Evolutionary conservation across 352 stramenopile species (phyloP), one percentile per base, ranked within the genome.

Genomic region (Thalassiosira oceanica): DNA sequence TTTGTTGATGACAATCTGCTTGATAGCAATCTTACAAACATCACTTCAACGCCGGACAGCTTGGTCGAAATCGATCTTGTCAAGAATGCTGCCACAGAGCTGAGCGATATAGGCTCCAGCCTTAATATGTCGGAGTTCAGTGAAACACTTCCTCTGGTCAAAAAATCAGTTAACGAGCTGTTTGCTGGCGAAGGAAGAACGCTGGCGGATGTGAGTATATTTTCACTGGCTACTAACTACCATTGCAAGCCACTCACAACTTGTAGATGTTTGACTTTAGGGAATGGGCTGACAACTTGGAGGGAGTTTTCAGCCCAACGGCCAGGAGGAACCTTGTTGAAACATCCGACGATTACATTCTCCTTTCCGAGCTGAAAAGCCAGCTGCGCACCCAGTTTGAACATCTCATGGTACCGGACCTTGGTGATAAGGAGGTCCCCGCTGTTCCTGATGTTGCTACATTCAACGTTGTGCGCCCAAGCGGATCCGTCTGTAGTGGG

Each of bases 1-100:
- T 68, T 57, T 33, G 16, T 28, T 15, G 65, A 75, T 49, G 23
- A 55, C 1, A 42, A 75, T 56, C 23, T 75, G 7, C 28, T 75
- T n/a, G 64, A 74, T 35, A 21, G 68, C 15, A 1, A 28, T 23
- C 46, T 7, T 6, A 15, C 35, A 27, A 33, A 42, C 41, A 18
- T 44, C 33, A 51, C 1, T 8, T 23, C 61, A 11, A 35, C 10
- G 1, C 1, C 2, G 6, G 64, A 69, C 54, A 33, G 28, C 36
- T 10, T 74, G 0, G 56, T 74, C 23, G 36, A 29, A 10, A 69
- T 69, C 33, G 43, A 26, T 3, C 24, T 45, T 11, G 50, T 74
- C 26, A 13, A 48, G 48, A 10, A 31, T 11, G 48, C 43, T 36
- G 36, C 46, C 1, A 39, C 21, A 2, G 23, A 28, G 35, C 28